phyloP scores from a whole-genome alignment of 257 asterid genomes.

The Nicotiana sylvestris region DNA sequence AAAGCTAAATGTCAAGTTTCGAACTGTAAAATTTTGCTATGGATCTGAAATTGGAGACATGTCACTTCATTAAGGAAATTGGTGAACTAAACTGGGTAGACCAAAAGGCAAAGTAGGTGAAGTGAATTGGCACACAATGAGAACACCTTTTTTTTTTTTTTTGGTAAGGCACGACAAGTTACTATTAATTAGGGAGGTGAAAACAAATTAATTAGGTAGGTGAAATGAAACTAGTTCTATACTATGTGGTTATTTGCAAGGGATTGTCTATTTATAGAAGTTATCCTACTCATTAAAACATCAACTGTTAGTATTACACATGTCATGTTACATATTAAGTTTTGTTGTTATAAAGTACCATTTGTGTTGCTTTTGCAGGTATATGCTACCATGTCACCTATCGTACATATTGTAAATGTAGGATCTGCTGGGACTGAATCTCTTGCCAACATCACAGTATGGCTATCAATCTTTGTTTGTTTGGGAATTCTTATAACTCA shows the following conservation, averaged over 20 bases:
- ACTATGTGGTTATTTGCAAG: background rate
- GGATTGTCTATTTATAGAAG: background rate
- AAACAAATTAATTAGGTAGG: background rate
- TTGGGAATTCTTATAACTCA: background rate
- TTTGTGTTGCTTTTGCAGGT: slow-evolving; percentile 45
- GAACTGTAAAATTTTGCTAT: background rate
- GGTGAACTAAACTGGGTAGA: background rate
- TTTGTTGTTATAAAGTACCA: background rate
- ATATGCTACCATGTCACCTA: slow-evolving; percentile 80
- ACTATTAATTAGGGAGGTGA: background rate
- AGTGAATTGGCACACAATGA: background rate
- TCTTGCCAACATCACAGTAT: slow-evolving; percentile 72
- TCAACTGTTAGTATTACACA: background rate
- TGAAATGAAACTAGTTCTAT: background rate
- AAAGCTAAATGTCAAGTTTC: background rate
- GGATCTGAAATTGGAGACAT: background rate
- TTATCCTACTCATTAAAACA: background rate
- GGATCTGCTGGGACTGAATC: slow-evolving; percentile 64
- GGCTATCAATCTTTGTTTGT: slow-evolving; percentile 1
- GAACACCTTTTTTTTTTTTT: background rate
- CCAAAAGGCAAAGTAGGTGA: background rate
- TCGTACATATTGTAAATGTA: slow-evolving; percentile 55
- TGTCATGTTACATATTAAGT: background rate
- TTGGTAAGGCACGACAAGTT: background rate
- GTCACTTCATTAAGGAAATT: background rate